A percentile compares a stretch with the other conserved stretches of the same genome.
phyloP scores from a whole-genome alignment of 805 yeast genomes.

The Starmerella apis region DNA sequence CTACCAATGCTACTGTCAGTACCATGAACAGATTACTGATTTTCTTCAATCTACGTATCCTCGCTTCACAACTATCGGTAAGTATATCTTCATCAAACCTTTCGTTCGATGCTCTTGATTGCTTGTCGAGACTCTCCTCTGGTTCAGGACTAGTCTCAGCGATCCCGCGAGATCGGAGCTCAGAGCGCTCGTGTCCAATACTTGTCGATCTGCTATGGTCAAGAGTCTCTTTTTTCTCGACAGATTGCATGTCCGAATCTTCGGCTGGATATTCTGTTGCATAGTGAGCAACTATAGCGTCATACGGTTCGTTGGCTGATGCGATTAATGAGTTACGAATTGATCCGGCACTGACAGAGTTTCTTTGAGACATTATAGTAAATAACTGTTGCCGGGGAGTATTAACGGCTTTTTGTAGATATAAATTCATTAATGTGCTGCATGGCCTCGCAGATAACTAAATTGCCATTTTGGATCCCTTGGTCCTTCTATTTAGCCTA shows the following conservation, averaged over 20 bases:
- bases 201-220: neutral
- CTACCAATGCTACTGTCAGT: neutral
- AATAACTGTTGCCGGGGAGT: too few relatives aligned
- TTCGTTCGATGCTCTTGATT: neutral
- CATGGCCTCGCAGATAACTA: neutral
- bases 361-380: neutral
- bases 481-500: neutral
- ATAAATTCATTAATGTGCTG: neutral
- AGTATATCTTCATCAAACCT: neutral
- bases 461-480: neutral
- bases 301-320: neutral
- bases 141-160: conserved; percentile 14
- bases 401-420: too few relatives aligned
- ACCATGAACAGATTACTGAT: neutral
- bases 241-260: neutral
- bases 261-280: neutral
- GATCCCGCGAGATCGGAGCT: neutral
- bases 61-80: neutral
- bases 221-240: neutral
- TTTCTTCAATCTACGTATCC: neutral
- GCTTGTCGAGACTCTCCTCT: conserved; percentile 4
- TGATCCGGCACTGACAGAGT: neutral
- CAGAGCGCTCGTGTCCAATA: neutral
- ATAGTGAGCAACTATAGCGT: neutral
- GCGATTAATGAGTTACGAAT: neutral